A percentile compares a stretch with the other conserved stretches of the same genome.
Evolutionary conservation across 1,139 yeast species (phyloP).

Genomic region (Komagataea norvegica): DNA sequence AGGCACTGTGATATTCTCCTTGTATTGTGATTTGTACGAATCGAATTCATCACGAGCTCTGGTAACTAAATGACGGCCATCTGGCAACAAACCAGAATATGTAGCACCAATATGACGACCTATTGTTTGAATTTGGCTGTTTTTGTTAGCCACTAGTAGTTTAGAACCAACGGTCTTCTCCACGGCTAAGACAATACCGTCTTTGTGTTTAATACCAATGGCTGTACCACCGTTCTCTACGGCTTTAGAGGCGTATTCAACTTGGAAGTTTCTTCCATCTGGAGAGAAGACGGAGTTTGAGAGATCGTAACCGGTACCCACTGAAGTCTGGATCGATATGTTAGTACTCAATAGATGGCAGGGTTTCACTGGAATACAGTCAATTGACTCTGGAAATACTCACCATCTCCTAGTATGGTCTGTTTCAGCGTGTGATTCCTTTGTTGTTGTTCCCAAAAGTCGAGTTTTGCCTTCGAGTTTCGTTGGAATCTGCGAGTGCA

Average conservation of each 20-base stretch:
- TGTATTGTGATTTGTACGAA: slow-evolving; percentile 72
- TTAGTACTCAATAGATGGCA: too few relatives aligned
- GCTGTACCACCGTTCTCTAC: slow-evolving; percentile 97
- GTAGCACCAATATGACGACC: slow-evolving; percentile 94
- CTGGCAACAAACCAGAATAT: slow-evolving; percentile 92
- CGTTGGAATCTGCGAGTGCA: too few relatives aligned
- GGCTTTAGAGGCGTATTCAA: slow-evolving; percentile 95
- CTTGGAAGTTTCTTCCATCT: slow-evolving; percentile 98
- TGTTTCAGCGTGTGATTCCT: slow-evolving; percentile 1
- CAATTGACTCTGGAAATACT: slow-evolving; percentile 1
- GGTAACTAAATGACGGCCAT: slow-evolving; percentile 89
- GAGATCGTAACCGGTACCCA: slow-evolving; percentile 96
- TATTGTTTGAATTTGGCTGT: slow-evolving; percentile 84
- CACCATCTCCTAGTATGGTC: slow-evolving; percentile 3
- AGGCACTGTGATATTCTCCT: slow-evolving; percentile 72
- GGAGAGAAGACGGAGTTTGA: slow-evolving; percentile 83
- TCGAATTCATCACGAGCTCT: slow-evolving; percentile 92
- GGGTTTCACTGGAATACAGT: too few relatives aligned
- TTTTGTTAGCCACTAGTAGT: slow-evolving; percentile 82
- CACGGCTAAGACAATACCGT: slow-evolving; percentile 94
- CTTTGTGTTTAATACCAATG: slow-evolving; percentile 85
- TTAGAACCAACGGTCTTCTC: slow-evolving; percentile 88
- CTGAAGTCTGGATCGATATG: slow-evolving; percentile 56
- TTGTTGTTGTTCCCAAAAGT: background rate
- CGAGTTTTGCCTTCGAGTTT: slow-evolving; percentile 10